phyloP scores from a whole-genome alignment of 352 stramenopile genomes.

The Blastocystis sp. region DNA sequence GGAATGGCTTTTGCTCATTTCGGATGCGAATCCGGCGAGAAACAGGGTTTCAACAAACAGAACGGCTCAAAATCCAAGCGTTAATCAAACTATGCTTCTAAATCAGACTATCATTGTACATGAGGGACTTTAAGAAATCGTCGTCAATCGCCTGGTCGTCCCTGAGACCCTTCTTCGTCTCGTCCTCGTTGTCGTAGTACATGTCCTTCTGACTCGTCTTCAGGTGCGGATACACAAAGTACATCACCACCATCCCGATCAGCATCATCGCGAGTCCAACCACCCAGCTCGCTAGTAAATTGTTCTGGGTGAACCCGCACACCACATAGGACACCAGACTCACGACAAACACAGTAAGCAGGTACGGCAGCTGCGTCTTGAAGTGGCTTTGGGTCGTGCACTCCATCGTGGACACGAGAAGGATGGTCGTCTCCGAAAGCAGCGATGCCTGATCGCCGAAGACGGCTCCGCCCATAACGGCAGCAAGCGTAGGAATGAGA shows the following conservation, averaged over 20 bases:
- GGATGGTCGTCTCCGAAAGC: constrained; percentile 83
- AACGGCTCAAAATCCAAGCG: neutral
- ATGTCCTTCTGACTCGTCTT: constrained; percentile 45
- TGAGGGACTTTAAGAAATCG: constrained; percentile 62
- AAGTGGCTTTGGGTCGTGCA: constrained; percentile 64
- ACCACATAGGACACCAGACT: constrained; percentile 19
- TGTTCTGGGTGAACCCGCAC: constrained; percentile 51
- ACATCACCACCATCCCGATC: constrained; percentile 6
- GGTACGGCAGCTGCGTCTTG: constrained; percentile 49
- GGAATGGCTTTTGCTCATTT: no score
- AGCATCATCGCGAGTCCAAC: neutral
- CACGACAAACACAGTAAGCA: constrained; percentile 22
- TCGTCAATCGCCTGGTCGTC: constrained; percentile 14
- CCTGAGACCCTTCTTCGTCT: constrained; percentile 32
- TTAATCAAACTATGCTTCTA: neutral
- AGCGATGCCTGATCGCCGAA: constrained; percentile 84
- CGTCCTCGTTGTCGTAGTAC: constrained; percentile 63
- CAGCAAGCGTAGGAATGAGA: constrained; percentile 38
- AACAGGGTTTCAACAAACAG: constrained; percentile 1
- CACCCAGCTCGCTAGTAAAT: constrained; percentile 17
- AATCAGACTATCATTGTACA: constrained; percentile 65
- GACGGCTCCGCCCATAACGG: constrained; percentile 77
- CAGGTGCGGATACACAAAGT: constrained; percentile 21
- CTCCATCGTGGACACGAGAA: constrained; percentile 55
- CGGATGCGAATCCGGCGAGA: no score